These are phyloP conservation scores for Cladosporium phlei DNA, from an alignment of 2,329 filamentous ascomycete genomes.

Conservation along the genomic window DNA sequence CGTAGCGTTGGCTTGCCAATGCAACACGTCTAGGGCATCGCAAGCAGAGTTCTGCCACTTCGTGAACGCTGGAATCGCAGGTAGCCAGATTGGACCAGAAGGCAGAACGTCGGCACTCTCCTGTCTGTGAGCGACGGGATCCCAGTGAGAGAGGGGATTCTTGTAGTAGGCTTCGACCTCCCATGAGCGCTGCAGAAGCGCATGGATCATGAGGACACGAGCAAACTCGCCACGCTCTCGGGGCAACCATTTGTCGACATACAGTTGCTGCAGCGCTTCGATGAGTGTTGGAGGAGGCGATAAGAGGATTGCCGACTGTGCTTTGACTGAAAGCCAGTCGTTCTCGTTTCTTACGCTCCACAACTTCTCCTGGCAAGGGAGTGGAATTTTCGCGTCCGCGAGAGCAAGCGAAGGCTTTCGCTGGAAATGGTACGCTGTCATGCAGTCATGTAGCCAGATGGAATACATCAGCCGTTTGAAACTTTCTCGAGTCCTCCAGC, in stretches of 20 bases:
- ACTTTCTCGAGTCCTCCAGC: neutral
- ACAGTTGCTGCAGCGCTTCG: slow-evolving; percentile 42
- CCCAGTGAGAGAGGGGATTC: slow-evolving; percentile 40
- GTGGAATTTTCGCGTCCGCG: slow-evolving; percentile 18
- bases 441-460: slow-evolving; percentile 18
- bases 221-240: slow-evolving; percentile 46
- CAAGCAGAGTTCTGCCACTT: slow-evolving; percentile 47
- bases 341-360: slow-evolving; percentile 23
- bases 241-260: slow-evolving; percentile 46
- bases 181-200: slow-evolving; percentile 47
- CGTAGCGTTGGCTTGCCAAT: slow-evolving; percentile 54
- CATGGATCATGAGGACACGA: slow-evolving; percentile 47
- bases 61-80: slow-evolving; percentile 43
- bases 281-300: slow-evolving; percentile 31
- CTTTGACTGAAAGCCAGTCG: slow-evolving; percentile 21
- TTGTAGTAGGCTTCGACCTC: slow-evolving; percentile 44
- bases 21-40: slow-evolving; percentile 51
- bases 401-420: slow-evolving; percentile 15
- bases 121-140: slow-evolving; percentile 22
- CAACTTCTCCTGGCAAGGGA: slow-evolving; percentile 25
- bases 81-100: slow-evolving; percentile 38
- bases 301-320: slow-evolving; percentile 14
- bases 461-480: slow-evolving; percentile 21
- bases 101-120: slow-evolving; percentile 16
- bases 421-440: slow-evolving; percentile 17